A percentile compares a stretch with the other conserved stretches of the same genome.
Conservation (phyloP, 768 basidiomycete genomes). For the Galerina sulciceps region DNA sequence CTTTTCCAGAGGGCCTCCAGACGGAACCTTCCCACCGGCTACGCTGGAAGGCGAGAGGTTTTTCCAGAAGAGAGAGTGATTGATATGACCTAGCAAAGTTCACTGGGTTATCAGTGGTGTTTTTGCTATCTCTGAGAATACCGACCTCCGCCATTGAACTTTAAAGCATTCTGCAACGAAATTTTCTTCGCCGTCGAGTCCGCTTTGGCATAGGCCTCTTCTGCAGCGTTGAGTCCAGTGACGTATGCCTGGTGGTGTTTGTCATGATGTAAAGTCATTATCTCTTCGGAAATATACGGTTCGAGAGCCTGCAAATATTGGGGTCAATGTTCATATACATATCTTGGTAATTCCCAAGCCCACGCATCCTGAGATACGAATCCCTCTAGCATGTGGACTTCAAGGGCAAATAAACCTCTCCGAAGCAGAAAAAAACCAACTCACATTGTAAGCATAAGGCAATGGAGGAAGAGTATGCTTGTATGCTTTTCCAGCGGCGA, state of each 20-base stretch:
- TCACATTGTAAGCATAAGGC: constrained; percentile 36
- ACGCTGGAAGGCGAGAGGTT: constrained; percentile 80
- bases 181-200: constrained; percentile 76
- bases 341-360: background rate
- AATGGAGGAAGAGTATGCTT: constrained; percentile 29
- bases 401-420: no score
- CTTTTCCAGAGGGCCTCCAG: constrained; percentile 70
- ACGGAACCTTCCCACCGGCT: constrained; percentile 64
- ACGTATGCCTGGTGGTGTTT: constrained; percentile 96
- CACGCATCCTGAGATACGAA: no score
- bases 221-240: constrained; percentile 91
- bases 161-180: constrained; percentile 86
- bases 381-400: no score
- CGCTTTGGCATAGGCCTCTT: constrained; percentile 75
- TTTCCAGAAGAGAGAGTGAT: constrained; percentile 97
- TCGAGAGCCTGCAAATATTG: constrained; percentile 70
- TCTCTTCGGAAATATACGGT: constrained; percentile 88
- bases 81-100: constrained; percentile 73
- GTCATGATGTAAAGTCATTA: constrained; percentile 92
- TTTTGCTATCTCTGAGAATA: background rate
- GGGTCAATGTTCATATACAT: background rate
- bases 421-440: constrained; percentile 1
- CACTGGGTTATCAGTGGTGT: background rate
- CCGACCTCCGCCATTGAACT: constrained; percentile 95
- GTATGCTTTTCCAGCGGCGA: constrained; percentile 41